Evolutionary conservation across 2,329 filamentous ascomycete genomes (phyloP).

Genomic region (Diaporthe ilicicola): DNA sequence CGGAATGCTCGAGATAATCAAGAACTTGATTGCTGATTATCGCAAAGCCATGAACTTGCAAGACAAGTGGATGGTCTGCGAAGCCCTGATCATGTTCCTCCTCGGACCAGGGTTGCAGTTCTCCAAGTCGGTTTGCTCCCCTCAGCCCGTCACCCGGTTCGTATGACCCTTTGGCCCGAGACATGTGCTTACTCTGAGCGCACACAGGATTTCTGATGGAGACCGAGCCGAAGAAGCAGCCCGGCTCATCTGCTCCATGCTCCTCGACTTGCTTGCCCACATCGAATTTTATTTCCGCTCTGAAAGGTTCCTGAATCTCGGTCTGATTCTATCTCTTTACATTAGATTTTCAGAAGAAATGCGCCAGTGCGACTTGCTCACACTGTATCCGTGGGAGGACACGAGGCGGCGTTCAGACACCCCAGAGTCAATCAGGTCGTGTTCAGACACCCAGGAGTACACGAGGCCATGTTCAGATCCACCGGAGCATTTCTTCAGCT

Average conservation of each 20-base stretch:
- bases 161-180: neutral
- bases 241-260: constrained; percentile 43
- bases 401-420: no score
- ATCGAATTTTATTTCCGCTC: no score
- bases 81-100: constrained; percentile 44
- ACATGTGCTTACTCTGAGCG: neutral
- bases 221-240: constrained; percentile 35
- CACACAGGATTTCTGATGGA: constrained; percentile 41
- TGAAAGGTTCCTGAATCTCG: constrained; percentile 48
- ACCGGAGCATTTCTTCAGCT: constrained; percentile 21
- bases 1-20: constrained; percentile 50
- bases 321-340: constrained; percentile 48
- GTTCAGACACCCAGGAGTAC: no score
- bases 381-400: no score
- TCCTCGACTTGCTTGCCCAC: constrained; percentile 50
- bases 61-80: constrained; percentile 51
- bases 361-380: constrained; percentile 27
- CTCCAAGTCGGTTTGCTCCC: constrained; percentile 34
- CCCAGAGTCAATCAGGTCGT: no score
- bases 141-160: neutral
- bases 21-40: constrained; percentile 52
- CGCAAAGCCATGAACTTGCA: constrained; percentile 41
- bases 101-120: constrained; percentile 32
- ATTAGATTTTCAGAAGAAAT: constrained; percentile 37
- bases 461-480: no score